phyloP scores from a whole-genome alignment of 2,329 filamentous ascomycete genomes.

The Coleophoma eucalyptorum region DNA sequence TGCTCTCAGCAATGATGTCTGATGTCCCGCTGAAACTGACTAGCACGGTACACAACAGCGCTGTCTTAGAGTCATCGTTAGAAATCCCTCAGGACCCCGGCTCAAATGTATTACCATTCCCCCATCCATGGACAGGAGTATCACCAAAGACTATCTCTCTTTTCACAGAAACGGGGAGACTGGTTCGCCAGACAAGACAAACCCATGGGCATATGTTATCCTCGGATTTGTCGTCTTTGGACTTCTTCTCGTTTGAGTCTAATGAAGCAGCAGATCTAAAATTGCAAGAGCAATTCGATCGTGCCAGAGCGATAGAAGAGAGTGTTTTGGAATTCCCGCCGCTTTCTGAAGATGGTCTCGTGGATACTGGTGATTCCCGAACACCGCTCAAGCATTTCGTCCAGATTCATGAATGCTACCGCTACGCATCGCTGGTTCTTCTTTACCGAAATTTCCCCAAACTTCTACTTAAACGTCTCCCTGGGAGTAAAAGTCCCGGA shows the following conservation, averaged over 20 bases:
- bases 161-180: constrained; percentile 21
- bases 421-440: no score
- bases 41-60: not conserved
- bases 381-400: no score
- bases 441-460: no score
- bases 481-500: no score
- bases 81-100: no score
- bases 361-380: no score
- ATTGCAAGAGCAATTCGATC: constrained; percentile 12
- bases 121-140: constrained; percentile 25
- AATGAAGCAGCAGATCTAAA: no score
- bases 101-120: constrained; percentile 16
- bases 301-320: constrained; percentile 9
- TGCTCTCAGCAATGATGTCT: constrained; percentile 23
- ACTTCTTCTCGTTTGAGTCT: no score
- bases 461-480: no score
- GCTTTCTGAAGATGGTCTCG: no score
- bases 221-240: constrained; percentile 14
- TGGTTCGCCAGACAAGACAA: constrained; percentile 20
- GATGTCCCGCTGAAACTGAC: constrained; percentile 19
- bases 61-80: not conserved
- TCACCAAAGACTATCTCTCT: constrained; percentile 19
- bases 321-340: no score
- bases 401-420: no score
- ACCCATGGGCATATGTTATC: constrained; percentile 8